These are phyloP conservation scores for Silene conica DNA, from an alignment of 148 eudicot species.

Conservation along the genomic window DNA sequence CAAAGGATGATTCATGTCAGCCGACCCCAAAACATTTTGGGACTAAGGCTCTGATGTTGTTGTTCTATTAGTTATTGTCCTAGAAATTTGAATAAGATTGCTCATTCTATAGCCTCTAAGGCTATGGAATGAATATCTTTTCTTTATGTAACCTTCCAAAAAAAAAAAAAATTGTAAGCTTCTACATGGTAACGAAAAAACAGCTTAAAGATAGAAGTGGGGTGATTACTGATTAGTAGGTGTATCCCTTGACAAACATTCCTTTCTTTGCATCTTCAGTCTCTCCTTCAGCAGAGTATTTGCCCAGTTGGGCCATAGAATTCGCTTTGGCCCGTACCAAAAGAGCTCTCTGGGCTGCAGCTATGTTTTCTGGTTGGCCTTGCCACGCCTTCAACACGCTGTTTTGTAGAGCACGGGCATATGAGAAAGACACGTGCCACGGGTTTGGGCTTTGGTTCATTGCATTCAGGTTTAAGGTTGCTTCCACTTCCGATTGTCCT, in stretches of 20 bases:
- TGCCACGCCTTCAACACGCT: slow-evolving; percentile 84
- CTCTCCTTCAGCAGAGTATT: slow-evolving; percentile 74
- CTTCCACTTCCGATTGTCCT: slow-evolving; percentile 92
- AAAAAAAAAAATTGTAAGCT: no score
- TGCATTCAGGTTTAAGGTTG: slow-evolving; percentile 80
- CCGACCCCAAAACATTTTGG: no score
- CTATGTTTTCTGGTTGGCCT: slow-evolving; percentile 72
- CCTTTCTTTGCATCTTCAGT: slow-evolving; percentile 81
- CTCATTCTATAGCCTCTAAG: no score
- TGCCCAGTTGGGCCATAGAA: slow-evolving; percentile 87
- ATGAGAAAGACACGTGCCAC: slow-evolving; percentile 98
- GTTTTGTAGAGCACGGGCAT: slow-evolving; percentile 91
- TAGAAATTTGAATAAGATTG: no score
- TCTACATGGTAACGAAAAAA: neutral
- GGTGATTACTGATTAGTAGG: slow-evolving; percentile 36
- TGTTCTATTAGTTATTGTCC: no score
- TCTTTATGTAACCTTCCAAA: no score
- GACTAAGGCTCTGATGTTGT: no score
- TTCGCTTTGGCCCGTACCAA: slow-evolving; percentile 84
- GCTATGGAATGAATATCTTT: no score
- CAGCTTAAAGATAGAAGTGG: no score
- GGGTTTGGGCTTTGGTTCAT: slow-evolving; percentile 98
- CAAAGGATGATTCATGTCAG: no score
- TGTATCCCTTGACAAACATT: slow-evolving; percentile 92
- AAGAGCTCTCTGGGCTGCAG: slow-evolving; percentile 76